These are phyloP conservation scores for Akebia trifoliata DNA, from an alignment of 164 flowering plant genomes.

Conservation along the genomic window DNA sequence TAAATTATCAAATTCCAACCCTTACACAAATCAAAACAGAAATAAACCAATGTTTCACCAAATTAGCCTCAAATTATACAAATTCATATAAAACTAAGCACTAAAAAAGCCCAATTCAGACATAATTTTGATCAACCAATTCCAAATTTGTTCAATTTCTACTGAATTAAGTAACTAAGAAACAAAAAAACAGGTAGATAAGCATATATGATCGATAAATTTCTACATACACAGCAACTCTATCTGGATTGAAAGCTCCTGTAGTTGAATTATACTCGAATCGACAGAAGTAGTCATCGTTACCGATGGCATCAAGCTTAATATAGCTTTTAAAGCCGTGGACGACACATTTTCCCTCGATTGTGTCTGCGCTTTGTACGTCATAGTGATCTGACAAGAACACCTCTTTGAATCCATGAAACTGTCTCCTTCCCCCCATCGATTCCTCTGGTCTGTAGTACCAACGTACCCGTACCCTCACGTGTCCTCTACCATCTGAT, in stretches of 20 bases:
- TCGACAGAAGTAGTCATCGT: slow-evolving; percentile 76
- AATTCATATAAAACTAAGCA: neutral
- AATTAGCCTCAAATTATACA: neutral
- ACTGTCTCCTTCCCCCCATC: slow-evolving; percentile 71
- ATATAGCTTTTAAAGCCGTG: slow-evolving; percentile 70
- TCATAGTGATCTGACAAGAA: slow-evolving; percentile 72
- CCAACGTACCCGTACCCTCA: slow-evolving; percentile 59
- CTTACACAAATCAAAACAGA: too few species aligned
- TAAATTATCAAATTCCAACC: too few species aligned
- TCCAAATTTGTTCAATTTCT: neutral
- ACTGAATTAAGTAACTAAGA: neutral
- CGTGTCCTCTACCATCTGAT: slow-evolving; percentile 53
- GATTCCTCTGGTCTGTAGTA: slow-evolving; percentile 91
- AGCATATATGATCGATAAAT: neutral
- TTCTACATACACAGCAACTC: slow-evolving; percentile 69
- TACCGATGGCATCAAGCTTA: slow-evolving; percentile 69
- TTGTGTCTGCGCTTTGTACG: slow-evolving; percentile 66
- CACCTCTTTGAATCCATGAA: slow-evolving; percentile 76
- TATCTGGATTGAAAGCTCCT: slow-evolving; percentile 71
- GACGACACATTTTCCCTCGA: slow-evolving; percentile 78
- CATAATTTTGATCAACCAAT: neutral
- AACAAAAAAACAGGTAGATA: neutral
- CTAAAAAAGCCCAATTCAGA: neutral
- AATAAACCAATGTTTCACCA: neutral
- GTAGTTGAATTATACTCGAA: slow-evolving; percentile 71